Evolutionary conservation across 1,139 yeast species (phyloP).

Genomic region (Suhomyces coccinellae): DNA sequence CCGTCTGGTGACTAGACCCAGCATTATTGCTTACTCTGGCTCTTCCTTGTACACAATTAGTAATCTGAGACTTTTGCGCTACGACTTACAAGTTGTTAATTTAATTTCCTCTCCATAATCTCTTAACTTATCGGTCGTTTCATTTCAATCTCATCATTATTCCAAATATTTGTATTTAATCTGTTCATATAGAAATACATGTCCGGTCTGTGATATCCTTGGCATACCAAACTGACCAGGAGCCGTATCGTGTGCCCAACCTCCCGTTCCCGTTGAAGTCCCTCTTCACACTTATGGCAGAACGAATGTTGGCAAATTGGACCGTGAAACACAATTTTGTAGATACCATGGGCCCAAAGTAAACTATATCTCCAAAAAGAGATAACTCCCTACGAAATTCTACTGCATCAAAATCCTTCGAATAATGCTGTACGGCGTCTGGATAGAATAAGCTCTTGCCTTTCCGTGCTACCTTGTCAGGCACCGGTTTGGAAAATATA

Average conservation of each 20-base stretch:
- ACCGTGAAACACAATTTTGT: slow-evolving; percentile 61
- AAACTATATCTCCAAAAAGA: slow-evolving; percentile 61
- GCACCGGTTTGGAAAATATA: slow-evolving; percentile 31
- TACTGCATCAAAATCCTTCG: slow-evolving; percentile 29
- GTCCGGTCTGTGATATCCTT: slow-evolving; percentile 63
- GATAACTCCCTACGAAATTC: slow-evolving; percentile 51
- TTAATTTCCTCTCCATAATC: no score
- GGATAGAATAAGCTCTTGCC: slow-evolving; percentile 33
- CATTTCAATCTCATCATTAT: no score
- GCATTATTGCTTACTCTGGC: no score
- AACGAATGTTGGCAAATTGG: slow-evolving; percentile 59
- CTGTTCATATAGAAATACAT: background rate
- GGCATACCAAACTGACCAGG: slow-evolving; percentile 69
- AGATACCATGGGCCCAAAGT: slow-evolving; percentile 66
- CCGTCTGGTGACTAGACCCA: no score
- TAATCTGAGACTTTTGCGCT: no score
- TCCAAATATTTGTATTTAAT: no score
- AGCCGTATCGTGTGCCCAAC: slow-evolving; percentile 49
- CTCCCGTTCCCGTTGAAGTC: slow-evolving; percentile 38
- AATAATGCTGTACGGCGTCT: slow-evolving; percentile 33
- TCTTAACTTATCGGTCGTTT: no score
- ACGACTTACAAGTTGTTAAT: no score
- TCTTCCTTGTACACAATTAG: no score
- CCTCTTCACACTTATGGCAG: slow-evolving; percentile 65
- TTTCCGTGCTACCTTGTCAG: slow-evolving; percentile 22